Evolutionary conservation across 768 basidiomycete species (phyloP), one percentile per base, ranked within the genome.

Genomic region (Xanthoconium purpureum): DNA sequence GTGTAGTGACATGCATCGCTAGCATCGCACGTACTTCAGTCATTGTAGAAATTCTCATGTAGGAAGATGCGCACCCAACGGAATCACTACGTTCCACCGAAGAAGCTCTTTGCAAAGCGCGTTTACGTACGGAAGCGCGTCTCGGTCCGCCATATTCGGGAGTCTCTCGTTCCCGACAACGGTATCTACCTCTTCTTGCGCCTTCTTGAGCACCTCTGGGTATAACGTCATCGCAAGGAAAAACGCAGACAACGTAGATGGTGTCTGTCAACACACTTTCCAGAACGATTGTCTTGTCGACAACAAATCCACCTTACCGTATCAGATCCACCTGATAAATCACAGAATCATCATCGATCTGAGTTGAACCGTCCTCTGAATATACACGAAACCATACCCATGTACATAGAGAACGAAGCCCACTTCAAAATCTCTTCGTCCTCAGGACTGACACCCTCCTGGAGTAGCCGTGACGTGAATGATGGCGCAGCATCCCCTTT

Each of bases 301-400:
- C 5, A 17, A 33, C 78, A 69, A 17, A 72, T 73, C 7, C 7
- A 9, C 33, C 53, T 18, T 13, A 60, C 64, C 1, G 59, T 63
- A 12, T 66, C 62, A 3, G 60, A 33, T 47, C 54, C 65, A 29
- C 40, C 80, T 78, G 40, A 43, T 36, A 36, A 11, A 47, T 14
- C 7, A 38, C 13, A 14, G 11, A 43, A 20, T 4, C 10, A 38
- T 4, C 5, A 24, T 36, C 4, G 2, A 58, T 12, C n/a, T 33
- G 14, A 51, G 48, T 18, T 14, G 6, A 20, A 17, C 7, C 5
- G 7, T 30, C 11, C 15, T 7, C 8, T 1, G 3, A 28, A 14
- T 4, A 46, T 40, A 9, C 33, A 2, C 1, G 10, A 56, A 44
- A 11, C 11, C 55, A 30, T 53, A 65, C 66, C 63, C 4, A 59